Base-by-base conservation (phyloP, 345 rosid species). In the Pseudoturritis turrita region DNA sequence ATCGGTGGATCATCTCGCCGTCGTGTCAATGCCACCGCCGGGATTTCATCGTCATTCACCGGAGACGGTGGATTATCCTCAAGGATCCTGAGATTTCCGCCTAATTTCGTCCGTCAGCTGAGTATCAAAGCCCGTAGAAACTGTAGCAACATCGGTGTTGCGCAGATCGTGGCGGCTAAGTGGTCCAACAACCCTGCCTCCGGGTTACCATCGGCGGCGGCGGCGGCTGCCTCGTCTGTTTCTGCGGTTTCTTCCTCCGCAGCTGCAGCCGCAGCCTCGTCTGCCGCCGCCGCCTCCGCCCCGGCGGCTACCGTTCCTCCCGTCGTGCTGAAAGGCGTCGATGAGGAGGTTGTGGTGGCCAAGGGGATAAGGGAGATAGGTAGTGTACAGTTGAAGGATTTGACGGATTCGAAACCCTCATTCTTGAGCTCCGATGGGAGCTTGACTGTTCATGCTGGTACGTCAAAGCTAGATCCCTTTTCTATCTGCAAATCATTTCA, bases 141-240 rank as follows among this genome's bases (percentile, higher is more conserved):
- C 87, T 95, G 96, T 80, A 86, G 96, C 91, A 95, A 95, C 82
- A 95, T 95, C 80, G 99, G 99, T 47, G 99, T 95, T 50, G 99
- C 99, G 15, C 99, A 95, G 81, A 81, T 95, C 65, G 99, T 89
- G 41, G 98, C 99, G 22, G 99, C 99, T 50, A 85, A 91, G 81
- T 95, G 99, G 99, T 79, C 99, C 5, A 83, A 95, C 85, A 70
- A 73, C 71, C 52, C 86, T 13, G 33, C 81, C 50, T 43, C 91
- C 29, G 78, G 81, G 15, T 70, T 71, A 61, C 78, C 83, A 22
- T 33, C 84, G 74, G 81, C 88, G 78, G 84, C 89, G 79, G 86
- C 87, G 52, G 85, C 89, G 61, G 84, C 84, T 37, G 76, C 75
- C 1, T 72, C 82, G 10, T 68, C 82, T 25, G 73, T 78, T 13